Conservation (phyloP, 148 eudicot genomes). For the Rhododendron williamsianum region DNA sequence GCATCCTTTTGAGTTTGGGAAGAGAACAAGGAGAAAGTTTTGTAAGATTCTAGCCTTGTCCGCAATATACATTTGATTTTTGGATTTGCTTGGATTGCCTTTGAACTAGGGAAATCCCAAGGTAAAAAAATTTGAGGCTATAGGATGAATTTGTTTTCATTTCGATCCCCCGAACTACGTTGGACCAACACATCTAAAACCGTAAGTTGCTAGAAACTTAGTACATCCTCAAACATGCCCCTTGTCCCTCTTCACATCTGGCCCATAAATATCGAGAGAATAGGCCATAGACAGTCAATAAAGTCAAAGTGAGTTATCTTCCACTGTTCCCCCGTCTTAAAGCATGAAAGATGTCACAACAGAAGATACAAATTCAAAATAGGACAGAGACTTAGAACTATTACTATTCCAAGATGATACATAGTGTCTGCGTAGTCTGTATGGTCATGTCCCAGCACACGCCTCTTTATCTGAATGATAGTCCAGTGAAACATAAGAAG, state of each 20-base stretch:
- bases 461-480: conserved; percentile 70
- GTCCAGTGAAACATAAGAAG: conserved; percentile 7
- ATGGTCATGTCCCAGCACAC: conserved; percentile 75
- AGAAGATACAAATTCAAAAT: neutral
- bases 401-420: conserved; percentile 92
- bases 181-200: neutral
- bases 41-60: neutral
- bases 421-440: conserved; percentile 89
- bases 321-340: neutral
- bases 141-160: neutral
- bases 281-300: neutral
- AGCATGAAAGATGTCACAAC: neutral
- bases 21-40: neutral
- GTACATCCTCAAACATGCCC: neutral
- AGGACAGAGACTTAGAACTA: conserved; percentile 8
- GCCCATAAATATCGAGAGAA: neutral
- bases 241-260: neutral
- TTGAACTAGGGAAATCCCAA: neutral
- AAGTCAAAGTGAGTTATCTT: neutral
- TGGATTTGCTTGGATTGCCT: neutral
- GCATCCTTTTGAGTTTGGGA: neutral
- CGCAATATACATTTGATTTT: neutral
- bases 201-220: neutral
- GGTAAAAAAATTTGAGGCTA: neutral
- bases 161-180: neutral